phyloP scores from a whole-genome alignment of 2,329 filamentous ascomycete species.

The Botryotinia narcissicola region DNA sequence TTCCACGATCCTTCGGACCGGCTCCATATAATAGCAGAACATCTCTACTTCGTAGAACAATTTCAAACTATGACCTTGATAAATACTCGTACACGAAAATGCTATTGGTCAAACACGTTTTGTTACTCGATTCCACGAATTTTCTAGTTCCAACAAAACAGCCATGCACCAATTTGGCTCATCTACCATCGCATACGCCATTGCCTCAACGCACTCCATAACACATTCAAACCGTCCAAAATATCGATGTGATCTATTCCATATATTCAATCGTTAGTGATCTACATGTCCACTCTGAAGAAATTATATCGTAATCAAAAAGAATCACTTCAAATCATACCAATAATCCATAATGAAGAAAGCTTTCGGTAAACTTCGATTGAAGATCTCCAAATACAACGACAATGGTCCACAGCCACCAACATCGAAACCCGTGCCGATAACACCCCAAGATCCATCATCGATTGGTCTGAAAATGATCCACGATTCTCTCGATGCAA shows the following conservation, averaged over 20 bases:
- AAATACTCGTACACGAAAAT: background rate
- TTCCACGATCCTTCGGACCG: background rate
- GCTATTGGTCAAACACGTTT: background rate
- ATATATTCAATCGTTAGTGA: background rate
- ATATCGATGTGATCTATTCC: background rate
- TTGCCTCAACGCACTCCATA: background rate
- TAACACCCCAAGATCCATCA: background rate
- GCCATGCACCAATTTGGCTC: background rate
- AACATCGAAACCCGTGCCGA: background rate
- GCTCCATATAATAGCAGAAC: background rate
- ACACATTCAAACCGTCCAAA: background rate
- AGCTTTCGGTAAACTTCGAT: background rate
- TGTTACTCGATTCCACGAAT: background rate
- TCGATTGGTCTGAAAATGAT: conserved; percentile 4
- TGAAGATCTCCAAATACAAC: background rate
- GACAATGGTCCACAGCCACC: too few species aligned
- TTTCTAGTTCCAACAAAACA: background rate
- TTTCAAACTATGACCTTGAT: background rate
- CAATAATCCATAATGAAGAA: conserved; percentile 9
- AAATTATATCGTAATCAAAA: background rate
- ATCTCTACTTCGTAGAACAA: background rate
- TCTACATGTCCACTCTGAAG: background rate
- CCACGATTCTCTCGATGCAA: conserved; percentile 1
- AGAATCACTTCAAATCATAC: background rate
- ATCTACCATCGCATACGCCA: background rate